phyloP scores from a whole-genome alignment of 352 stramenopile species.

The Phytopythium sindhum region DNA sequence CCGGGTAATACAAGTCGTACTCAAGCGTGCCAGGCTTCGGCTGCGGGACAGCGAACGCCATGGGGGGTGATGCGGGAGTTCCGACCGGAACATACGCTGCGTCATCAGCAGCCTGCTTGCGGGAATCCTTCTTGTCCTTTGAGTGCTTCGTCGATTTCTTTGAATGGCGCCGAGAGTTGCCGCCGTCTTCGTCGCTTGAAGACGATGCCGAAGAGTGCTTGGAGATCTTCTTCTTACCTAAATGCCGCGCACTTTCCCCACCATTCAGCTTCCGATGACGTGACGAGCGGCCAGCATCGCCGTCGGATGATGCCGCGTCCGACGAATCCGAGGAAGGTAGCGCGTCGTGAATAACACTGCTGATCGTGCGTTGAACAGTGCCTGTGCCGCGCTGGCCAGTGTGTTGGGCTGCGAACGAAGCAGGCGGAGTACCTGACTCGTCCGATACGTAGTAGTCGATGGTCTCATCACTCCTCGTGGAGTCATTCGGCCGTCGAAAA shows the following conservation, averaged over 20 bases:
- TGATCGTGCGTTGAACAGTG: conserved; percentile 12
- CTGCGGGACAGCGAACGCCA: background rate
- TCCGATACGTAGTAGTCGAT: conserved; percentile 6
- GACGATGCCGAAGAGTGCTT: background rate
- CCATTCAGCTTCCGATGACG: conserved; percentile 23
- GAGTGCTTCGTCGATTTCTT: background rate
- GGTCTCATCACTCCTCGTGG: background rate
- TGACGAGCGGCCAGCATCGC: conserved; percentile 6
- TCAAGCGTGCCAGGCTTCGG: conserved; percentile 5
- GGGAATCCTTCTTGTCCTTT: background rate
- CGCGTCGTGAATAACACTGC: conserved; percentile 28
- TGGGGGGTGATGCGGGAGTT: background rate
- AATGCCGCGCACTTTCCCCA: conserved; percentile 6
- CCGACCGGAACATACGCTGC: background rate
- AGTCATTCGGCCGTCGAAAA: background rate
- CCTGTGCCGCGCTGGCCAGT: background rate
- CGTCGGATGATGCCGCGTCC: conserved; percentile 14
- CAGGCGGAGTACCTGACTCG: conserved; percentile 2
- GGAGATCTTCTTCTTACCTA: background rate
- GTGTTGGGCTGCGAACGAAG: background rate
- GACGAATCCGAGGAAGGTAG: conserved; percentile 35
- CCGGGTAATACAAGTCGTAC: conserved; percentile 8
- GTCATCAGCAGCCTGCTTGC: background rate
- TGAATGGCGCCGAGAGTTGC: background rate
- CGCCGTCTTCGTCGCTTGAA: background rate